Evolutionary conservation across 345 rosid genomes (phyloP), one percentile per base, ranked within the genome.

Genomic region (Brassica incana): DNA sequence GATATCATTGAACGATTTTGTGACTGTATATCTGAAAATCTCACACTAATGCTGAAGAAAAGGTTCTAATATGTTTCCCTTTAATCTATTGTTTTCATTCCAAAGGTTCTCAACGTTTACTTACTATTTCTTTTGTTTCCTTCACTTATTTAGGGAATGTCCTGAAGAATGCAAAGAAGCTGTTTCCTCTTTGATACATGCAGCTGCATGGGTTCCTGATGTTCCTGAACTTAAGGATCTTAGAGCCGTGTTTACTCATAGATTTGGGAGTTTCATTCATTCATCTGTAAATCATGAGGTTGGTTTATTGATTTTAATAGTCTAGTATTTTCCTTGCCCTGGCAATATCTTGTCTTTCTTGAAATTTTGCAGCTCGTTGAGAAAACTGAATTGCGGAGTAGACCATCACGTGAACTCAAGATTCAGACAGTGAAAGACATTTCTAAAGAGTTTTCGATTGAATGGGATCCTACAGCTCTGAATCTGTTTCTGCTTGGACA

Each of bases 161-260:
- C 99, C 97, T 27, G 88, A 84, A 74, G 97, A 90, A 45, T 91
- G 99, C 82, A 87, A 45, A 83, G 97, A 90, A 83, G 92, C 98
- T 9, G 85, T 87, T 16, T 80, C 91, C 10, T 86, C 96, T 67
- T 83, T 92, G 67, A 81, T 86, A 65, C 86, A 87, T 40, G 95
- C 98, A 60, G 92, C 98, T 5, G 98, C 99, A 4, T 86, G 97
- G 86, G 86, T 92, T 80, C 84, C 94, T 2, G 91, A 91, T 78
- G 84, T 91, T 77, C 97, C 95, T 0, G 99, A 92, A 70, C 88
- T 91, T 5, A 88, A 91, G 23, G 86, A 91, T 12, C 90, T 92
- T 64, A 82, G 97, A 65, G 73, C 82, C 11, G 18, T 85, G 32
- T 91, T 95, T 79, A 77, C 50, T 4, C 84, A 83, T 18, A 85